Conservation (phyloP, 345 rosid species). For the Sapria himalayana region DNA sequence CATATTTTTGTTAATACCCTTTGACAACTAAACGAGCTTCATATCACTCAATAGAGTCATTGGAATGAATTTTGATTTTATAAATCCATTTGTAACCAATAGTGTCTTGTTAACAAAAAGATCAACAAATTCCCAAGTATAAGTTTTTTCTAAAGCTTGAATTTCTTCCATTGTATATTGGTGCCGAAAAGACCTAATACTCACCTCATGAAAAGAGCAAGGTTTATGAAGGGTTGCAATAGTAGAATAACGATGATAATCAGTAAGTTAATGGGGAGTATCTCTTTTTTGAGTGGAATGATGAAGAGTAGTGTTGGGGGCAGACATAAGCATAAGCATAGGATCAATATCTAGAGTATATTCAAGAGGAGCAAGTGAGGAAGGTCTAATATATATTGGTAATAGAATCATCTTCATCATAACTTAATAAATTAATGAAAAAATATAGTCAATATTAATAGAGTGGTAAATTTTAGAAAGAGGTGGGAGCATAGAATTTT, state of each 20-base stretch:
- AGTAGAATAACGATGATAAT: background rate
- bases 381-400: background rate
- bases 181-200: background rate
- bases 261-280: background rate
- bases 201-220: background rate
- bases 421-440: background rate
- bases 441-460: background rate
- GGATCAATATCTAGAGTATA: background rate
- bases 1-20: no score
- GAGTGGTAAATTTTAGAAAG: background rate
- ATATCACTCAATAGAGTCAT: background rate
- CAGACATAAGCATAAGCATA: no score
- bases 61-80: background rate
- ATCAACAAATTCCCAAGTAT: slow-evolving; percentile 2
- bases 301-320: background rate
- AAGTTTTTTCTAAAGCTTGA: background rate
- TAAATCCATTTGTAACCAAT: background rate
- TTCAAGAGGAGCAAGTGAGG: background rate
- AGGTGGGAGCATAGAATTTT: background rate
- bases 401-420: background rate
- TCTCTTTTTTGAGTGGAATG: background rate
- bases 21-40: background rate
- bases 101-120: background rate
- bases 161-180: background rate
- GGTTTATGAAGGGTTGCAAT: background rate